Evolutionary conservation across 2,329 filamentous ascomycete genomes (phyloP).

Genomic region (Fusarium phyllophilum): DNA sequence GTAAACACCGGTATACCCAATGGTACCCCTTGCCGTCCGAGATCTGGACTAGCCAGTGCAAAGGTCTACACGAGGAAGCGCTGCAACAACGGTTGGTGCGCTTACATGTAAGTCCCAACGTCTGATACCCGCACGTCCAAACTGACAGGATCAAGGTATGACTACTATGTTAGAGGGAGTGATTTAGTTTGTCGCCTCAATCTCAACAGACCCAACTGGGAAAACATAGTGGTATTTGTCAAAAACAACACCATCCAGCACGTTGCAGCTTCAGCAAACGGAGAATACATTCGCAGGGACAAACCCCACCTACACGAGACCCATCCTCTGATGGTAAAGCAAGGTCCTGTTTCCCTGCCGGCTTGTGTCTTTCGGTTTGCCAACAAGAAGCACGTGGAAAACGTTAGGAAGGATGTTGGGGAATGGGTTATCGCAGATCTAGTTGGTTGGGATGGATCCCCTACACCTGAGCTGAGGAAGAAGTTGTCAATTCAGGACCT

Average conservation of each 20-base stretch:
- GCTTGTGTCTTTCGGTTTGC: background rate
- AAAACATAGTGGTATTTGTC: background rate
- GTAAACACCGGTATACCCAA: background rate
- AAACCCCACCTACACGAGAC: background rate
- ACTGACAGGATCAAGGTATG: background rate
- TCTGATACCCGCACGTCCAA: rapidly evolving
- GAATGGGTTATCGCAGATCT: background rate
- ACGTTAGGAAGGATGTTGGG: background rate
- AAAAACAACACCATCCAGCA: background rate
- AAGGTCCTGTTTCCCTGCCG: too few species aligned
- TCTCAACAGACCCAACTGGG: background rate
- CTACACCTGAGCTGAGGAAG: background rate
- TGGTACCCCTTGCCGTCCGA: background rate
- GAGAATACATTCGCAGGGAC: background rate
- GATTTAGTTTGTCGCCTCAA: too few species aligned
- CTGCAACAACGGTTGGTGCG: conserved; percentile 3
- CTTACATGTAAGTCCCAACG: background rate
- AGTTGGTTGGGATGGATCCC: background rate
- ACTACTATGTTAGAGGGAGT: background rate
- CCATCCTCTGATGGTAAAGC: background rate
- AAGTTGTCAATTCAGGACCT: rapidly evolving
- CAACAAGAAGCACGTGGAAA: rapidly evolving
- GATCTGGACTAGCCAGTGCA: background rate
- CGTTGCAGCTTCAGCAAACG: background rate
- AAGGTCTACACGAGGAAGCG: conserved; percentile 7